phyloP scores from a whole-genome alignment of 2,329 filamentous ascomycete genomes.

The Fusarium praegraminearum region DNA sequence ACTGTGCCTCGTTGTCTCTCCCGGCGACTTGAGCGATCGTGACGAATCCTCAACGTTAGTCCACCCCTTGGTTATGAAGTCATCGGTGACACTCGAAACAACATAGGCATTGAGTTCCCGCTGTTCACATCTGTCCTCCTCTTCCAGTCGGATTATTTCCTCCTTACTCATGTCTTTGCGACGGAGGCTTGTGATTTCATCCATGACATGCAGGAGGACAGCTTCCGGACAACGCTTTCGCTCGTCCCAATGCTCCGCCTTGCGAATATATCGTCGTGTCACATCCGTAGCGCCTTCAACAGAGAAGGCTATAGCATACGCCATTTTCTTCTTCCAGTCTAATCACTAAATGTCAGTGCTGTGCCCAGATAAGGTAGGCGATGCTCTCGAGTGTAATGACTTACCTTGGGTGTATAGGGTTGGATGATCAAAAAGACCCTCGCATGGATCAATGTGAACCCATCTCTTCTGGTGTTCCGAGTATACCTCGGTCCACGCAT shows the following conservation, averaged over 20 bases:
- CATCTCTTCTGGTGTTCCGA: not conserved
- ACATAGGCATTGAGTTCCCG: not conserved
- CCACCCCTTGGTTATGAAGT: not conserved
- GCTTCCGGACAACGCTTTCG: not conserved
- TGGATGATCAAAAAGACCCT: not conserved
- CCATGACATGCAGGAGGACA: not conserved
- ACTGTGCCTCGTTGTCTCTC: not conserved
- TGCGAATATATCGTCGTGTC: not conserved
- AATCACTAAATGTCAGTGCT: not conserved
- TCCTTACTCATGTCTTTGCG: not conserved
- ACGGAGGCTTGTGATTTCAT: not conserved
- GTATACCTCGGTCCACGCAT: not conserved
- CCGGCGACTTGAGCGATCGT: not conserved
- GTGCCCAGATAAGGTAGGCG: not conserved
- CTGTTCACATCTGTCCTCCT: not conserved
- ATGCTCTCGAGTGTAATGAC: not conserved
- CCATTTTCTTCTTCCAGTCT: not conserved
- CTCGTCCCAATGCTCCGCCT: not conserved
- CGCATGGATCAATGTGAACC: not conserved
- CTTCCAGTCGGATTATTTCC: not conserved
- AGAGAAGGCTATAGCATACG: not conserved
- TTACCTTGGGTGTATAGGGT: not conserved
- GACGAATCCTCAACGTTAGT: not conserved
- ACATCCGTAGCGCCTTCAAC: not conserved
- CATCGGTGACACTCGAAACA: not conserved